Evolutionary conservation across 2,329 filamentous ascomycete species (phyloP).

Genomic region (Clonostachys chloroleuca): DNA sequence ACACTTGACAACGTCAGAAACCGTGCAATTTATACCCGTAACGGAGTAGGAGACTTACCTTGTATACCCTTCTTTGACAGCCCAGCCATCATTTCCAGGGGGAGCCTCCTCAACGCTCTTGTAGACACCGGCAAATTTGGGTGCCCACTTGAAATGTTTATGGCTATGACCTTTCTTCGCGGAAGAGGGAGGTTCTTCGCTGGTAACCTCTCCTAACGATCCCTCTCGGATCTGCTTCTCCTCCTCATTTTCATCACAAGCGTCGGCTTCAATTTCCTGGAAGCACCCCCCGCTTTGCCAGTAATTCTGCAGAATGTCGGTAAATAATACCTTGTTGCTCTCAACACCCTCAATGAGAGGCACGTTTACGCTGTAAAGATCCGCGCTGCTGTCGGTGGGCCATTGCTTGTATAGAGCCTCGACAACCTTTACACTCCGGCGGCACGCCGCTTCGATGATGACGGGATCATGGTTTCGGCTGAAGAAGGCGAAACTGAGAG

Average conservation of each 20-base stretch:
- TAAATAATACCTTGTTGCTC: conserved; percentile 70
- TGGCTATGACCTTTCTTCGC: conserved; percentile 54
- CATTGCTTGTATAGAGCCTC: conserved; percentile 76
- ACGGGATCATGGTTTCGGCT: conserved; percentile 75
- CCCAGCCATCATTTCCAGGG: conserved; percentile 90
- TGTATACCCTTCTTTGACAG: conserved; percentile 80
- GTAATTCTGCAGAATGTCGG: conserved; percentile 83
- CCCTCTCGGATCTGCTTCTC: conserved; percentile 71
- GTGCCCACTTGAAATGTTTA: conserved; percentile 94
- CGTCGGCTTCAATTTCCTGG: conserved; percentile 67
- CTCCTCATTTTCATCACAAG: conserved; percentile 61
- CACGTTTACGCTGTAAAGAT: conserved; percentile 90
- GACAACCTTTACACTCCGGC: conserved; percentile 71
- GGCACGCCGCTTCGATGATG: conserved; percentile 73
- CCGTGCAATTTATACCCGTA: background rate
- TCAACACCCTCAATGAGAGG: conserved; percentile 77
- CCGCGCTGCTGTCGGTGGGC: conserved; percentile 60
- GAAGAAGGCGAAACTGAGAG: conserved; percentile 88
- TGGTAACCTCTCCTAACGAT: conserved; percentile 40
- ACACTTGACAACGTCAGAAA: conserved; percentile 49
- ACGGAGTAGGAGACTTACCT: conserved; percentile 50
- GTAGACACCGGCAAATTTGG: conserved; percentile 81
- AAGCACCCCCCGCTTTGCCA: conserved; percentile 87
- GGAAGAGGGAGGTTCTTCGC: conserved; percentile 13
- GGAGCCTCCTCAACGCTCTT: conserved; percentile 75